A percentile compares a stretch with the other conserved stretches of the same genome.
Conservation (phyloP, 768 basidiomycete genomes). For the Boletus reticuloceps region DNA sequence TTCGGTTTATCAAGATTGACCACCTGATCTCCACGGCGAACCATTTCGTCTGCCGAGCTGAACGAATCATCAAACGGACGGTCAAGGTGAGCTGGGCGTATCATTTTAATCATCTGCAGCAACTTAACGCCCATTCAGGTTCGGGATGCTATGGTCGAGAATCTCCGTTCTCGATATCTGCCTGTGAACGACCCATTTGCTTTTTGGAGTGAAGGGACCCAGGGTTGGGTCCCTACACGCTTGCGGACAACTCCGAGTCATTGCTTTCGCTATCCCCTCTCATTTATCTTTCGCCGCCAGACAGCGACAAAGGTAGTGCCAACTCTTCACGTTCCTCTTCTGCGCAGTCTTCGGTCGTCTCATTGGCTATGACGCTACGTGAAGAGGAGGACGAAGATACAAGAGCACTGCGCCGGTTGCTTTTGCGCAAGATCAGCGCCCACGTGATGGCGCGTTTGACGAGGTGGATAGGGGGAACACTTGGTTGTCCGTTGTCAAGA, state of each 20-base stretch:
- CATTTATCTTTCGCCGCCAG: conserved; percentile 23
- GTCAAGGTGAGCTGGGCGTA: conserved; percentile 43
- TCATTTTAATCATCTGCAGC: background rate
- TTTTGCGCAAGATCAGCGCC: conserved; percentile 64
- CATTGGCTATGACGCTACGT: conserved; percentile 48
- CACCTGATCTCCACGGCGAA: conserved; percentile 52
- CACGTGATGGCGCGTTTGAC: conserved; percentile 52
- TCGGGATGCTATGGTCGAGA: conserved; percentile 45
- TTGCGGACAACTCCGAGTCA: background rate
- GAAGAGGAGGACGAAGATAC: conserved; percentile 65
- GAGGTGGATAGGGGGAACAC: conserved; percentile 57
- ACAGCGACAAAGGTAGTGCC: conserved; percentile 7
- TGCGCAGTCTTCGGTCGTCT: conserved; percentile 38
- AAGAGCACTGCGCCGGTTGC: conserved; percentile 56
- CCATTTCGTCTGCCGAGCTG: conserved; percentile 56
- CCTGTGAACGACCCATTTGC: conserved; percentile 20
- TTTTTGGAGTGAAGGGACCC: conserved; percentile 12
- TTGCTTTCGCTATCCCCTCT: conserved; percentile 5
- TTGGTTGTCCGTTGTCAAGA: conserved; percentile 66
- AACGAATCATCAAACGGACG: conserved; percentile 53
- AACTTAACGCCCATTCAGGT: conserved; percentile 34
- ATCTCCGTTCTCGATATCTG: conserved; percentile 36
- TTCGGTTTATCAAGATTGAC: conserved; percentile 42
- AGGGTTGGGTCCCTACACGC: background rate
- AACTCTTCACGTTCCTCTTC: conserved; percentile 24